phyloP scores from a whole-genome alignment of 116 monocot genomes.

The Zostera marina region DNA sequence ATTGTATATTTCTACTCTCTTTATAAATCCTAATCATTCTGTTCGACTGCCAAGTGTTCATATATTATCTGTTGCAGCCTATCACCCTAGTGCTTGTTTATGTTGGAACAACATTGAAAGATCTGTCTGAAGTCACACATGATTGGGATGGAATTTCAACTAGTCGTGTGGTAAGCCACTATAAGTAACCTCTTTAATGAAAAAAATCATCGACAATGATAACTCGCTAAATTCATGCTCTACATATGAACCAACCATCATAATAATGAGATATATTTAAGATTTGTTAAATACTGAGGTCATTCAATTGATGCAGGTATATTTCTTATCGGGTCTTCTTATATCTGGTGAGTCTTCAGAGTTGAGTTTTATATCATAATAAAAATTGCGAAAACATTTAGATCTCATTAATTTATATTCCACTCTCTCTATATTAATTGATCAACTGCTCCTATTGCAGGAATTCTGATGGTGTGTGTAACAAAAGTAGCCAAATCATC shows the following conservation, averaged over 20 bases:
- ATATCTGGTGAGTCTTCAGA: slow-evolving; percentile 88
- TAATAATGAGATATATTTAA: no score
- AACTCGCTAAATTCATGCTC: not conserved
- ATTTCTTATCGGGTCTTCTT: slow-evolving; percentile 46
- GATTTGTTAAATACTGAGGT: not conserved
- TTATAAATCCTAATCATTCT: not conserved
- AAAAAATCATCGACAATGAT: not conserved
- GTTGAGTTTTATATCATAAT: slow-evolving; percentile 1
- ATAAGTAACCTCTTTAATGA: no score
- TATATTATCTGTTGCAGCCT: slow-evolving; percentile 34
- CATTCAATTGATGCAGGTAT: slow-evolving; percentile 32
- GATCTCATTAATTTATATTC: not conserved
- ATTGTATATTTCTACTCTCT: slow-evolving; percentile 38
- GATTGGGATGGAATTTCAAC: slow-evolving; percentile 86
- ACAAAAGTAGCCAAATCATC: slow-evolving; percentile 79
- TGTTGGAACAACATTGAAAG: slow-evolving; percentile 93
- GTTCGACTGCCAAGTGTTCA: not conserved
- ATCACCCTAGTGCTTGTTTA: slow-evolving; percentile 86
- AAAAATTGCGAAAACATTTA: no score
- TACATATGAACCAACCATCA: not conserved
- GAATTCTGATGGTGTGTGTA: slow-evolving; percentile 52
- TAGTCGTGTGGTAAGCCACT: slow-evolving; percentile 58
- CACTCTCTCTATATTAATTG: not conserved
- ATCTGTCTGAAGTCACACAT: slow-evolving; percentile 97
- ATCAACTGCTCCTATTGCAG: slow-evolving; percentile 18